Percentiles rank a stretch among this genome's conserved stretches.
These are phyloP conservation scores for Cystobasidium slooffiae DNA, from an alignment of 1,284 basidiomycete genomes.

Conservation along the genomic window DNA sequence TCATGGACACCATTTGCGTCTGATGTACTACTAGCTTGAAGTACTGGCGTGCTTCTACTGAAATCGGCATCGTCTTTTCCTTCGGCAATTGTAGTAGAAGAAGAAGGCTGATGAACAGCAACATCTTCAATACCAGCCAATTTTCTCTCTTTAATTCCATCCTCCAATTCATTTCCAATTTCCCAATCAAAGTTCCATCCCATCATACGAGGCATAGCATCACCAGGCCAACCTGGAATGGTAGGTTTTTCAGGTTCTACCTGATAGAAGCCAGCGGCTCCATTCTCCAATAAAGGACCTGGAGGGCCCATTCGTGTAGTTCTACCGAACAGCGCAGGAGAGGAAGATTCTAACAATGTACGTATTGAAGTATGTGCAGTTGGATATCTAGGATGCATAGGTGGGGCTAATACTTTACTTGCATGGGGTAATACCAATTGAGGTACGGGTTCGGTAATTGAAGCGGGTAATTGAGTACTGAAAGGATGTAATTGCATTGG, in stretches of 20 bases:
- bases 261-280: slow-evolving; percentile 51
- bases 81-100: background rate
- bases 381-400: slow-evolving; percentile 46
- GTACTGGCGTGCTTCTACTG: background rate
- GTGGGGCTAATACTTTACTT: slow-evolving; percentile 43
- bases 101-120: background rate
- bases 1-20: background rate
- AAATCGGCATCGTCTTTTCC: background rate
- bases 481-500: slow-evolving; percentile 49
- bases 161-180: slow-evolving; percentile 38
- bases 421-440: slow-evolving; percentile 44
- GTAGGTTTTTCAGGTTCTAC: slow-evolving; percentile 39
- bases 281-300: slow-evolving; percentile 51
- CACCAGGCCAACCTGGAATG: slow-evolving; percentile 39
- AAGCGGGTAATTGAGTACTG: slow-evolving; percentile 50
- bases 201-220: slow-evolving; percentile 41
- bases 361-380: slow-evolving; percentile 44
- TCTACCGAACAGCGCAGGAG: slow-evolving; percentile 49
- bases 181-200: slow-evolving; percentile 44
- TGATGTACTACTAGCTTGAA: background rate
- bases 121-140: slow-evolving; percentile 10
- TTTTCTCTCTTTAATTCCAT: slow-evolving; percentile 30
- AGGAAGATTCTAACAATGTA: slow-evolving; percentile 42
- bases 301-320: slow-evolving; percentile 53
- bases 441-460: slow-evolving; percentile 51